Base-by-base conservation (phyloP, 306 rosid genomes). In the Cucurbita argyrosperma region DNA sequence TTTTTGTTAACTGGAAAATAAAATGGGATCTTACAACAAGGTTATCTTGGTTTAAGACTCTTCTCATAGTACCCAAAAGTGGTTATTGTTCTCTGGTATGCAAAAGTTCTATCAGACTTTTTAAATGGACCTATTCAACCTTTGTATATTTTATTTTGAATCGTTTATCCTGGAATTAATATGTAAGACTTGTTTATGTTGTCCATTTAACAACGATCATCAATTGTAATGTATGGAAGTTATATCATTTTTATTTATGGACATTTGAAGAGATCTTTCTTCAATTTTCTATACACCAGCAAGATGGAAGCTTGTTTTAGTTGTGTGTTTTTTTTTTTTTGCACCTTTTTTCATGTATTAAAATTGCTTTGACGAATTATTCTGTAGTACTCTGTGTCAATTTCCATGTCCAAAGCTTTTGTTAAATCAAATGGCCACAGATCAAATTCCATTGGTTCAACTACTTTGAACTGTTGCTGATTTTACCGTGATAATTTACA, bases 401-500 rank as follows among this genome's bases (percentile, higher is more conserved):
- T 30, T 2, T 30, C 35, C 35, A 30, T 30, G 35, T 30, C 35
- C 35, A 30, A 30, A 30, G 30, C 35, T 30, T 30, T 30, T 30
- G 4, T 30, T 30, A 30, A 30, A 30, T 30, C 35, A 30, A 30
- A 2, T 30, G 35, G 35, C 35, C 35, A 30, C 35, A 30, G 35
- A 26, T 66, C 13, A 66, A 45, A 66, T 10, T 21, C 12, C 18
- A 18, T 45, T 66, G 71, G 53, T 71, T 50, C 4, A 47, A 50
- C 45, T 26, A 51, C 47, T n/a, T 39, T 63, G 42, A 64, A 64
- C 71, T 64, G 23, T 26, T 14, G 74, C 42, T 47, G 58, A 63
- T 65, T 30, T 81, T 59, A 45, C 13, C 76, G 54, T 67, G 51
- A 52, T 82, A 26, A 62, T 77, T 50, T 80, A 71, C 80, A 95